phyloP scores from a whole-genome alignment of 2,329 filamentous ascomycete genomes.

The Alternaria sp. region DNA sequence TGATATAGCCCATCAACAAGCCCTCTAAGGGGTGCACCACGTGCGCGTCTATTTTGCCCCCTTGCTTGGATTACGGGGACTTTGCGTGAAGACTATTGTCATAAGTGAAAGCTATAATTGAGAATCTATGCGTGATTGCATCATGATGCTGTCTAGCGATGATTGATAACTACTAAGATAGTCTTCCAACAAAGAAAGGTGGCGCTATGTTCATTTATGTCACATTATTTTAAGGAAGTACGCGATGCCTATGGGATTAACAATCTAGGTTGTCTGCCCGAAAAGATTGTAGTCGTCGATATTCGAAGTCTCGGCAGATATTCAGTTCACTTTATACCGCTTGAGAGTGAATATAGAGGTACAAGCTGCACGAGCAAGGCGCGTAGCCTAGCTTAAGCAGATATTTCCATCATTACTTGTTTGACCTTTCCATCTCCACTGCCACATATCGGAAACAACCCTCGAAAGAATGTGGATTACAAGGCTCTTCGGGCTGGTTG shows the following conservation, averaged over 20 bases:
- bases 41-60: neutral
- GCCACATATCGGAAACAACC: neutral
- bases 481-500: neutral
- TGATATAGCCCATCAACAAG: neutral
- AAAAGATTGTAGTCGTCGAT: neutral
- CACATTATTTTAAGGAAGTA: neutral
- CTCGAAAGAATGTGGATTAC: neutral
- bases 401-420: neutral
- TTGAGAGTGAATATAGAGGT: neutral
- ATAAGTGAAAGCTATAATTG: neutral
- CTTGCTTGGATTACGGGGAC: neutral
- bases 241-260: neutral
- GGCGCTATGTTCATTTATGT: neutral
- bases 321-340: neutral
- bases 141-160: too few species aligned
- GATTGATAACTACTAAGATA: too few species aligned
- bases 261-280: neutral
- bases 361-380: neutral
- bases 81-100: neutral
- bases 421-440: neutral
- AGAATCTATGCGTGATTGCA: too few species aligned
- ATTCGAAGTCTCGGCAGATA: neutral
- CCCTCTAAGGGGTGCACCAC: neutral
- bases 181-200: neutral
- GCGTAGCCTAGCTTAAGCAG: neutral